Percentiles rank a stretch among this genome's conserved stretches.
Conservation (phyloP, 2,329 filamentous ascomycete genomes). For the Penicillium sp. region DNA sequence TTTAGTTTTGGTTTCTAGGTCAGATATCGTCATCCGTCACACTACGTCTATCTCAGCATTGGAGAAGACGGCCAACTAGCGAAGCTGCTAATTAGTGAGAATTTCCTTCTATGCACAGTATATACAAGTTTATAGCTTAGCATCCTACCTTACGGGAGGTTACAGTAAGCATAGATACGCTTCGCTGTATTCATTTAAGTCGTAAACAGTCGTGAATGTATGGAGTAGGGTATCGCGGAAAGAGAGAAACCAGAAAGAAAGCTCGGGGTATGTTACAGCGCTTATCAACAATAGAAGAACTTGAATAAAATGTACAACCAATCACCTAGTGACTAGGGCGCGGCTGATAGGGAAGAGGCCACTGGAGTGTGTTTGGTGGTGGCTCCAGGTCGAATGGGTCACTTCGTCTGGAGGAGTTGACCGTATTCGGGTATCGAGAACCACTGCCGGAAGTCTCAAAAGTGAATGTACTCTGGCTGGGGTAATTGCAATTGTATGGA, state of each 20-base stretch:
- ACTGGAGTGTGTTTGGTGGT: slow-evolving; percentile 31
- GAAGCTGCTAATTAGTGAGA: too few relatives aligned
- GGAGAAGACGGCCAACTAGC: too few relatives aligned
- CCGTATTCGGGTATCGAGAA: neutral
- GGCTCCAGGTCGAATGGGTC: slow-evolving; percentile 36
- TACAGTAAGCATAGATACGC: neutral
- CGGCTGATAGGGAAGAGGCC: neutral
- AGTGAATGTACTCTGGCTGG: slow-evolving; percentile 1
- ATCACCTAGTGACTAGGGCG: neutral
- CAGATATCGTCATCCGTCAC: too few relatives aligned
- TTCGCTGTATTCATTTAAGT: neutral
- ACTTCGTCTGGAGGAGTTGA: slow-evolving; percentile 11
- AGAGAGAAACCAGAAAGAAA: neutral
- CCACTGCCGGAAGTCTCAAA: neutral
- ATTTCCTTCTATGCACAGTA: too few relatives aligned
- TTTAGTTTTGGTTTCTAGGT: too few relatives aligned
- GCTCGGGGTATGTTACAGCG: neutral
- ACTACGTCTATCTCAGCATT: too few relatives aligned
- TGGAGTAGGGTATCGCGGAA: neutral
- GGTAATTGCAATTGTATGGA: slow-evolving; percentile 1
- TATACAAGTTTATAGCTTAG: too few relatives aligned
- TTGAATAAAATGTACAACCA: neutral
- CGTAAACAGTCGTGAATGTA: neutral
- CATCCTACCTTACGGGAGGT: too few relatives aligned
- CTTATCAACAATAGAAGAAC: neutral